Percentiles rank a stretch among this genome's conserved stretches.
phyloP scores from a whole-genome alignment of 2,329 filamentous ascomycete genomes.

The Biscogniauxia sp. region DNA sequence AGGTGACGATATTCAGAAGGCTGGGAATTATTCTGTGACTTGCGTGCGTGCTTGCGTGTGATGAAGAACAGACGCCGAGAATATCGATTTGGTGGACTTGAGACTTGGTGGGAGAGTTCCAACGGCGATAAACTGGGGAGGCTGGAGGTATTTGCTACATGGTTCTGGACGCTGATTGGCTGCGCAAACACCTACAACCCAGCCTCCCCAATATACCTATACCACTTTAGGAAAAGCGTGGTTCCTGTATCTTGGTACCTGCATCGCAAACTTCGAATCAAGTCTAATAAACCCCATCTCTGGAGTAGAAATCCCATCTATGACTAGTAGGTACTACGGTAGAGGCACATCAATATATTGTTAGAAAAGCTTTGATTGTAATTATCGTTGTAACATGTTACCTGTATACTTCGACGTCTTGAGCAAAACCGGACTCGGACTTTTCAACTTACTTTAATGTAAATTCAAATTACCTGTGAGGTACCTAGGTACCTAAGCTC shows the following conservation, averaged over 20 bases:
- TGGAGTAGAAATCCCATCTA: not conserved
- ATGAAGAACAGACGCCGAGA: no score
- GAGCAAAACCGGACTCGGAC: no score
- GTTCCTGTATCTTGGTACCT: not conserved
- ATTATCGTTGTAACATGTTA: no score
- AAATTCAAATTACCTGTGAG: no score
- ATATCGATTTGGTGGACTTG: no score
- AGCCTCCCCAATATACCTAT: not conserved
- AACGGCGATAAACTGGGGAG: not conserved
- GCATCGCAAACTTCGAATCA: not conserved
- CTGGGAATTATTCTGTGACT: slow-evolving; percentile 7
- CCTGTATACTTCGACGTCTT: no score
- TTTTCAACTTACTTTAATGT: no score
- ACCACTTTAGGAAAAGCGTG: not conserved
- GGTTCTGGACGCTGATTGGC: not conserved
- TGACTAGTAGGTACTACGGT: no score
- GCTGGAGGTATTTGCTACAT: not conserved
- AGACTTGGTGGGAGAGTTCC: not conserved
- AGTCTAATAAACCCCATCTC: not conserved
- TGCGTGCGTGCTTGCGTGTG: no score
- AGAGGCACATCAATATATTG: no score
- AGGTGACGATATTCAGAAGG: slow-evolving; percentile 15
- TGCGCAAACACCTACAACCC: not conserved
- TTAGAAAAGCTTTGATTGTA: not conserved
- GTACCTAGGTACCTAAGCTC: no score